These are phyloP conservation scores for Aspergillus panamensis DNA, from an alignment of 495 filamentous ascomycete species.

Conservation along the genomic window DNA sequence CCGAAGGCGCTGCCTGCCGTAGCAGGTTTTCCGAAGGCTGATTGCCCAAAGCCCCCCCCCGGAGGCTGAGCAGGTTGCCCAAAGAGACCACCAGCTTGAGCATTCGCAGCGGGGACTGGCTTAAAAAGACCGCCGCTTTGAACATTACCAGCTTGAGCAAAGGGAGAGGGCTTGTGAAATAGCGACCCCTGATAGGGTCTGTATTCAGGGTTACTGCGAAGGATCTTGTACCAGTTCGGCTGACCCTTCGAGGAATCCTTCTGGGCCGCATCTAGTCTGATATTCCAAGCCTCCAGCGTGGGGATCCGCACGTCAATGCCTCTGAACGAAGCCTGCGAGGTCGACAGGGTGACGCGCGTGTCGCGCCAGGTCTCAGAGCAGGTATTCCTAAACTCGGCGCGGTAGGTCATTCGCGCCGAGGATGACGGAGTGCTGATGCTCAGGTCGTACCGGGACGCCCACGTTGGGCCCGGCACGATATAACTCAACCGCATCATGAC, in stretches of 20 bases:
- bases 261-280: slow-evolving; percentile 37
- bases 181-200: not conserved
- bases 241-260: not conserved
- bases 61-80: not conserved
- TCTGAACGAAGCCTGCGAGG: slow-evolving; percentile 62
- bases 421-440: slow-evolving; percentile 54
- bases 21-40: not conserved
- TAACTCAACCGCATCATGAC: slow-evolving; percentile 55
- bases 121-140: too few relatives aligned
- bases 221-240: slow-evolving; percentile 16
- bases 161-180: not conserved
- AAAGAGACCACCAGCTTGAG: too few relatives aligned
- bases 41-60: too few relatives aligned
- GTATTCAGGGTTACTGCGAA: not conserved
- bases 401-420: slow-evolving; percentile 56
- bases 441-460: slow-evolving; percentile 66
- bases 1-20: not conserved
- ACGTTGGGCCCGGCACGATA: slow-evolving; percentile 58
- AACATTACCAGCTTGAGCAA: not conserved
- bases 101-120: too few relatives aligned
- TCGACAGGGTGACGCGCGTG: slow-evolving; percentile 62
- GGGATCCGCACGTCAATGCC: slow-evolving; percentile 59
- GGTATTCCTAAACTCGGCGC: slow-evolving; percentile 60
- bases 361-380: slow-evolving; percentile 68
- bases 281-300: slow-evolving; percentile 55